Base-by-base conservation (phyloP, 352 stramenopile genomes). In the Pythium aquatile region DNA sequence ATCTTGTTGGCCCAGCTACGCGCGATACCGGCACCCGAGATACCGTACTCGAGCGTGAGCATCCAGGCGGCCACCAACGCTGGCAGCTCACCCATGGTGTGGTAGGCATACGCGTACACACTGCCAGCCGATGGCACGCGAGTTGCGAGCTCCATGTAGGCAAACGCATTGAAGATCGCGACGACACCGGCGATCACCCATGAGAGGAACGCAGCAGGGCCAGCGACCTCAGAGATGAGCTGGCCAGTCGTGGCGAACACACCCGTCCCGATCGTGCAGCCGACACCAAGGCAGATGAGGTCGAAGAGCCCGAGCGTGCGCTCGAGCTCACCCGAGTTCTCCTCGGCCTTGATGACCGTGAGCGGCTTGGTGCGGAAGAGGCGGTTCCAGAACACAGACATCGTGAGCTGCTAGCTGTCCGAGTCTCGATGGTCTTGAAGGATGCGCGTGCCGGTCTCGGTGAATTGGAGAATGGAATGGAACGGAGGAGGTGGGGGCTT, bases 41-140 rank as follows among this genome's bases (percentile, higher is more conserved):
- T 66, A 42, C 89, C 80, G 77, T 98, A 98, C 78, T 98, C 93
- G 11, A 98, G 76, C 16, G 90, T 97, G 37, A 98, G 44, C 35
- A 92, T 69, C 64, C 83, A 92, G 17, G 81, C 91, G 3, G 86
- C 88, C n/a, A 98, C 68, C 33, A 97, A 87, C 8, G 94, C 94
- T 0, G 90, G 87, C 1, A 98, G 75, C 68, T 98, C 94, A 35
- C 93, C 93, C 30, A 98, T 77, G 3, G 87, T 78, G 62, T 97
- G 83, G 76, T 97, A 98, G n/a, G 88, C 72, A 74, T 97, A 98
- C 17, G 89, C 85, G 75, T 98, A 98, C 6, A 87, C 96, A 51
- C 73, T 90, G 5, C 93, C 93, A 7, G 87, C 90, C 2, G 85
- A 96, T n/a, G 92, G 91, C 24, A 98, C 85, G 24, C 87, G 73